Evolutionary conservation across 371 early-diverging fungal species (phyloP), one percentile per base, ranked within the genome.

Genomic region (Chytridium lagenaria): DNA sequence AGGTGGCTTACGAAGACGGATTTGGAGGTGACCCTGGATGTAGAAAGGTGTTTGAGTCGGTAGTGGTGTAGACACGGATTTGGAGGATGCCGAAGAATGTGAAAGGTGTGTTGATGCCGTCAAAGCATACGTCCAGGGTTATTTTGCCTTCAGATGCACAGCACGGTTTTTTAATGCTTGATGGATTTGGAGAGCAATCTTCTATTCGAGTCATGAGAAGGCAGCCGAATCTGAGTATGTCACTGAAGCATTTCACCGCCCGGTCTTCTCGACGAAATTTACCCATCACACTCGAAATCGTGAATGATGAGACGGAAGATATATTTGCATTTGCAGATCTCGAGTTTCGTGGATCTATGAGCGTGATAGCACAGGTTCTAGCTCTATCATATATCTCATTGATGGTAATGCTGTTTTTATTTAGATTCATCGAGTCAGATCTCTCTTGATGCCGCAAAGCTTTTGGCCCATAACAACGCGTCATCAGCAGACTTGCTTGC

Each of bases 181-280:
- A 86, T 50, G 88, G 90, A 2, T 79, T 81, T 19, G 89, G 89
- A 0, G 88, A 88, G 57, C 73, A 84, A n/a, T 78, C 88, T 36
- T 50, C 75, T 33, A 76, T 90, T 52, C 90, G 90, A 22, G 81
- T 93, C 7, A 81, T 86, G 36, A 89, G 89, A 73, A 82, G 88
- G 39, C 90, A 89, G 51, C 91, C 93, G 23, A 89, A 88, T 30
- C 75, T 94, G 1, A 80, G 84, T 50, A 77, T 92, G n/a, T 73
- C 76, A 26, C 77, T 87, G 1, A 73, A 81, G 0, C 86, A 90
- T n/a, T 74, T 71, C 76, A 16, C 79, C 90, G 3, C 92, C 92
- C 7, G 92, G 89, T 0, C 77, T 90, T 23, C 74, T 94, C 68
- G 91, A 93, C 61, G 93, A 93, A 65, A 74, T 85, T 31, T 90